Percentiles rank a stretch among this genome's conserved stretches.
Evolutionary conservation across 2,329 filamentous ascomycete genomes (phyloP).

Genomic region (Xylariomycetidae sp.): DNA sequence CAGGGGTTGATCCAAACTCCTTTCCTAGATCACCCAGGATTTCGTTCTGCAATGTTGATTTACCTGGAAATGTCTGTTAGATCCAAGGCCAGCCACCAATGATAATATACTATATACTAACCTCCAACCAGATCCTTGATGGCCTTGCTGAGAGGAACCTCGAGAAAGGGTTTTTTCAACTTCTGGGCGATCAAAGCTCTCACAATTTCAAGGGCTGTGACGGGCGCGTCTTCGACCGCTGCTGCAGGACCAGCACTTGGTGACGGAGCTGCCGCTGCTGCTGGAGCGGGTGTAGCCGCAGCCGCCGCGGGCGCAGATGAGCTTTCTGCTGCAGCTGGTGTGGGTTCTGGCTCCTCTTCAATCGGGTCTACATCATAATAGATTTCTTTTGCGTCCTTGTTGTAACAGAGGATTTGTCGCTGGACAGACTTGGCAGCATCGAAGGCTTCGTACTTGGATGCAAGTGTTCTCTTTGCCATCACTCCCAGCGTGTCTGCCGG

Average conservation of each 20-base stretch:
- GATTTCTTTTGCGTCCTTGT: conserved; percentile 98
- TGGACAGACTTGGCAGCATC: conserved; percentile 95
- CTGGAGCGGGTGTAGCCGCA: conserved; percentile 47
- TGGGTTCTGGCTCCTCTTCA: conserved; percentile 77
- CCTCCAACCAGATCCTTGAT: conserved; percentile 98
- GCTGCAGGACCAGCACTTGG: conserved; percentile 81
- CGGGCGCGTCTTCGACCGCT: conserved; percentile 78
- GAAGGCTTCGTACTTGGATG: conserved; percentile 97
- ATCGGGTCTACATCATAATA: conserved; percentile 98
- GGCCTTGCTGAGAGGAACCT: conserved; percentile 90
- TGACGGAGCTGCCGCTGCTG: conserved; percentile 49
- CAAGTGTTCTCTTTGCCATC: conserved; percentile 94
- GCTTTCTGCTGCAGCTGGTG: conserved; percentile 39
- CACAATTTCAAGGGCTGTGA: conserved; percentile 85
- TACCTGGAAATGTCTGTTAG: conserved; percentile 53
- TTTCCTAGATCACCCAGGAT: conserved; percentile 97
- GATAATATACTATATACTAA: conserved; percentile 42
- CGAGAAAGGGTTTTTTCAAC: conserved; percentile 86
- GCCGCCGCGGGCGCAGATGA: conserved; percentile 40
- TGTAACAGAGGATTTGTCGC: conserved; percentile 97
- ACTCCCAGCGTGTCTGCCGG: conserved; percentile 94
- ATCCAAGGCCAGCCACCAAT: too few relatives aligned
- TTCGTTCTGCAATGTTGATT: conserved; percentile 98
- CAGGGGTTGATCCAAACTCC: conserved; percentile 95
- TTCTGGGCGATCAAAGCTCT: conserved; percentile 91